These are phyloP conservation scores for Trametes polyzona DNA, from an alignment of 1,284 basidiomycete species.

Conservation along the genomic window DNA sequence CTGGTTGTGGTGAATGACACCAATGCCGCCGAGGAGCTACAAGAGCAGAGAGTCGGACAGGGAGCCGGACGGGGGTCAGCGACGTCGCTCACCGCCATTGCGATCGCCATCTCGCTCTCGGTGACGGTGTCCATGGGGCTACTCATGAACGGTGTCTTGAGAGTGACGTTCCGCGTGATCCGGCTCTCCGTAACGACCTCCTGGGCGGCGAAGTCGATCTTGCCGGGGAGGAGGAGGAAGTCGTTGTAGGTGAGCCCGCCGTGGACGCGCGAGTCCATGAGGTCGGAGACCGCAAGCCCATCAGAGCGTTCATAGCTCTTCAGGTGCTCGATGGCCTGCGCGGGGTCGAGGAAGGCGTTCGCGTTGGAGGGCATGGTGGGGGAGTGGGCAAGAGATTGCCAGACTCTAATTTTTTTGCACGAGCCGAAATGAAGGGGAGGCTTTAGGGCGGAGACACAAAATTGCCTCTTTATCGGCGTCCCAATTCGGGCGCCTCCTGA, in stretches of 20 bases:
- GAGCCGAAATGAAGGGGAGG: constrained; percentile 1
- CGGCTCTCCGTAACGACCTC: constrained; percentile 85
- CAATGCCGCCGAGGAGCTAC: constrained; percentile 93
- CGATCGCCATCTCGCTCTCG: constrained; percentile 96
- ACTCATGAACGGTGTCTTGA: constrained; percentile 97
- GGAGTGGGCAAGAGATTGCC: constrained; percentile 32
- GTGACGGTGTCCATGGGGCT: constrained; percentile 99
- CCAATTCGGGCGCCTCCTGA: neutral
- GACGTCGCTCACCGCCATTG: constrained; percentile 75
- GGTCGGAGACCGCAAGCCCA: constrained; percentile 85
- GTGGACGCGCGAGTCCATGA: constrained; percentile 89
- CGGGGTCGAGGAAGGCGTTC: constrained; percentile 57
- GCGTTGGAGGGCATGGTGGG: constrained; percentile 31
- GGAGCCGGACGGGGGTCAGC: constrained; percentile 19
- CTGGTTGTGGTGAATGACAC: constrained; percentile 99
- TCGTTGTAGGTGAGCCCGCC: constrained; percentile 98
- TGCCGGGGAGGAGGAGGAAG: constrained; percentile 92
- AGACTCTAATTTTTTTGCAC: constrained; percentile 21
- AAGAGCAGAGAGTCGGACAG: constrained; percentile 30
- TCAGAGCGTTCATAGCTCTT: constrained; percentile 77
- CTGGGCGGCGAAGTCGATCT: constrained; percentile 90
- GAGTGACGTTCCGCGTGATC: constrained; percentile 89
- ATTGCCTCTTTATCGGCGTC: neutral
- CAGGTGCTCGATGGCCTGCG: constrained; percentile 75
- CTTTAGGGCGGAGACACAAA: constrained; percentile 14